These are phyloP conservation scores for Leccinum barrowsii DNA, from an alignment of 768 basidiomycete species.

Conservation along the genomic window DNA sequence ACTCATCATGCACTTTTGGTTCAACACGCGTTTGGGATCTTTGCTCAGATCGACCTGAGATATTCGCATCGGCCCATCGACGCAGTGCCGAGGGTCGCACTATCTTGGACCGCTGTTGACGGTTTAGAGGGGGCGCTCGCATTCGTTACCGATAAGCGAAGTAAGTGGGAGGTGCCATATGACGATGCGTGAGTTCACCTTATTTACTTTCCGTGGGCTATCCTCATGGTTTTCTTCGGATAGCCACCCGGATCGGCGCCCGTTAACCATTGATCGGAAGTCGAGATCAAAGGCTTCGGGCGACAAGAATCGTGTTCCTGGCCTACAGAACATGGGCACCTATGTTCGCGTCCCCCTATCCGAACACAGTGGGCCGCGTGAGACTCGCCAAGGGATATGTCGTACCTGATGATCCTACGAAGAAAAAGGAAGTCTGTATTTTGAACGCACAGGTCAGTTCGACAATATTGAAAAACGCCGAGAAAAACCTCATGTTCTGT, in stretches of 20 bases:
- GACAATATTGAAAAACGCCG: neutral
- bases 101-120: slow-evolving; percentile 54
- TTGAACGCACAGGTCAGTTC: slow-evolving; percentile 54
- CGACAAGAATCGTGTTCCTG: slow-evolving; percentile 49
- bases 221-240: neutral
- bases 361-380: slow-evolving; percentile 29
- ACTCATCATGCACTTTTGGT: slow-evolving; percentile 70
- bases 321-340: slow-evolving; percentile 56
- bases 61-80: slow-evolving; percentile 63
- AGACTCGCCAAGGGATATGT: slow-evolving; percentile 62
- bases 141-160: slow-evolving; percentile 58
- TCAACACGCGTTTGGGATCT: slow-evolving; percentile 72
- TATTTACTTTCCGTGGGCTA: neutral
- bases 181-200: slow-evolving; percentile 63
- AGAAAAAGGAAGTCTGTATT: slow-evolving; percentile 43
- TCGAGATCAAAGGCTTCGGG: slow-evolving; percentile 54
- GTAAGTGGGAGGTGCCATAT: slow-evolving; percentile 66
- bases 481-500: neutral
- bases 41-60: slow-evolving; percentile 76
- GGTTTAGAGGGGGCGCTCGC: slow-evolving; percentile 51
- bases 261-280: slow-evolving; percentile 26
- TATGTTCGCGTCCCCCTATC: slow-evolving; percentile 26
- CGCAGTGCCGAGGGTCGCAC: slow-evolving; percentile 56
- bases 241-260: slow-evolving; percentile 37
- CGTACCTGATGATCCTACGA: slow-evolving; percentile 40